Conservation (phyloP, 495 filamentous ascomycete species). For the Talaromyces adpressus region DNA sequence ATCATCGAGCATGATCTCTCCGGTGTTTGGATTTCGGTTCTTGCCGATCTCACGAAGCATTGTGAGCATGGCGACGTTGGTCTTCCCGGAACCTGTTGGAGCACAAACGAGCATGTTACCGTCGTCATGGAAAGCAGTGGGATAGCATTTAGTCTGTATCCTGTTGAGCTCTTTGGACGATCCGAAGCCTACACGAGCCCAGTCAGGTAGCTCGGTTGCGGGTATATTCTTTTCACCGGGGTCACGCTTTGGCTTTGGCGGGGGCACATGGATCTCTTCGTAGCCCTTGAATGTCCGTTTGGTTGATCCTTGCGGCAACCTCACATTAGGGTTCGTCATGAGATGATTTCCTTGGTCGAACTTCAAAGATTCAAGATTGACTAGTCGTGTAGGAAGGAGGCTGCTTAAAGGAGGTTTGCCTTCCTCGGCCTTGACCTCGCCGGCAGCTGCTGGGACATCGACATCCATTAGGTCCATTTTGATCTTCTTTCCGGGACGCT, state of each 20-base stretch:
- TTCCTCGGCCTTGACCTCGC: constrained; percentile 35
- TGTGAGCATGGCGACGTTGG: constrained; percentile 96
- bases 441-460: constrained; percentile 61
- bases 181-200: constrained; percentile 82
- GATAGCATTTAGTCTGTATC: constrained; percentile 89
- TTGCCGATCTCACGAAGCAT: constrained; percentile 97
- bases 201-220: constrained; percentile 82
- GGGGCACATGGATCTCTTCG: constrained; percentile 94
- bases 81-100: constrained; percentile 96
- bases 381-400: constrained; percentile 77
- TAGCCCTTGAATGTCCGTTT: constrained; percentile 96
- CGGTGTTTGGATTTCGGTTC: constrained; percentile 76
- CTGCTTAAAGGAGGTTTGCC: constrained; percentile 64
- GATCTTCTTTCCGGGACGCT: constrained; percentile 65
- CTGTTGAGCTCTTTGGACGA: constrained; percentile 78
- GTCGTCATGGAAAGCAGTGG: constrained; percentile 86
- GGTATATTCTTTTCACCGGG: constrained; percentile 74
- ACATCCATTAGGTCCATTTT: constrained; percentile 88
- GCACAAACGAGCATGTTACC: constrained; percentile 97
- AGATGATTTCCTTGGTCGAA: constrained; percentile 98
- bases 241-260: constrained; percentile 76
- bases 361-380: constrained; percentile 91
- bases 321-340: constrained; percentile 95
- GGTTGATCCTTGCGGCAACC: constrained; percentile 89
- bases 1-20: constrained; percentile 85